A percentile compares a stretch with the other conserved stretches of the same genome.
phyloP scores from a whole-genome alignment of 768 basidiomycete species.

The Imleria badia region DNA sequence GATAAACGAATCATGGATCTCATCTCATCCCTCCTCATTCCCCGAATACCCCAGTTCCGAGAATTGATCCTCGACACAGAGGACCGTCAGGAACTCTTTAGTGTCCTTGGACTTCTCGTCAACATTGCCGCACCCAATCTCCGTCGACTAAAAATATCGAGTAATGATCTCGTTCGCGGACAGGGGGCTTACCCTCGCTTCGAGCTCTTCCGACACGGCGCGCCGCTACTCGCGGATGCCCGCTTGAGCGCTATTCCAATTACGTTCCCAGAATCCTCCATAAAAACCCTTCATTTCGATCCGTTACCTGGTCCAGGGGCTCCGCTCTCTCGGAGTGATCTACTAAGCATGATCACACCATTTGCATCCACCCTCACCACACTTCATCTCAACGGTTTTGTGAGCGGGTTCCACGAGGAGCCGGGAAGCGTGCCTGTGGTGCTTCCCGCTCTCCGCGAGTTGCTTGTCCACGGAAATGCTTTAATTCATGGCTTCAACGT shows the following conservation, averaged over 20 bases:
- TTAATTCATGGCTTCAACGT: constrained; percentile 34
- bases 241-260: constrained; percentile 35
- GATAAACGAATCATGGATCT: constrained; percentile 26
- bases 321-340: constrained; percentile 27
- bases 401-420: constrained; percentile 34
- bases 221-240: constrained; percentile 30
- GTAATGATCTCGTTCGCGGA: constrained; percentile 21
- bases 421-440: constrained; percentile 33
- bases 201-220: constrained; percentile 33
- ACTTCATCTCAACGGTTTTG: constrained; percentile 33
- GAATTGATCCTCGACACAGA: constrained; percentile 32
- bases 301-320: constrained; percentile 30
- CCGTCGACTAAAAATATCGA: constrained; percentile 30
- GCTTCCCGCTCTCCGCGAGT: constrained; percentile 29
- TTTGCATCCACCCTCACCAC: constrained; percentile 28
- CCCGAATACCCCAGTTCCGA: constrained; percentile 32
- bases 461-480: constrained; percentile 32
- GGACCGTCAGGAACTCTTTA: constrained; percentile 31
- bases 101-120: constrained; percentile 22
- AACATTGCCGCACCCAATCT: constrained; percentile 27
- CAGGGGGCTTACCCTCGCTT: constrained; percentile 30
- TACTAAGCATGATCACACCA: constrained; percentile 31
- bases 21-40: constrained; percentile 27
- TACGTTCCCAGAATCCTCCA: constrained; percentile 26
- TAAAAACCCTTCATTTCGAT: constrained; percentile 37